Base-by-base conservation (phyloP, 176 grass and related monocot genomes). In the Raddia distichophylla region DNA sequence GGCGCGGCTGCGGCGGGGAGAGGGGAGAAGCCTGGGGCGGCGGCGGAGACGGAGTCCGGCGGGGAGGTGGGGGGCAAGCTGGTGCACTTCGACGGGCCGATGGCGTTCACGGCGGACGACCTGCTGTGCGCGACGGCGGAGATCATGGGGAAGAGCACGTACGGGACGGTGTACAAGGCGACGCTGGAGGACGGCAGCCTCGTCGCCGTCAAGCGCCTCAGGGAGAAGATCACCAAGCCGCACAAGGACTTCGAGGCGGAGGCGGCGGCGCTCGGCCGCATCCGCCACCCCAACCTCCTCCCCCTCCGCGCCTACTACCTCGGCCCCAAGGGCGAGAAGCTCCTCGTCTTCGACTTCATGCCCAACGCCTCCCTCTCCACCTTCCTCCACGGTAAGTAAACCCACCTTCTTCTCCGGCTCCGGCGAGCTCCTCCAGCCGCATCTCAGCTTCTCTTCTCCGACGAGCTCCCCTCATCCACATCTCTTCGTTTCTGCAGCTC, bases 81-180 rank as follows among this genome's bases (percentile, higher is more conserved):
- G 14, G 92, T 94, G 14, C 92, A 94, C 49, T 94, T 94, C 45
- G 92, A 89, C 10, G 92, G 92, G 8, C 80, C 86, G 5, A 55
- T 94, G 64, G 89, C 89, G 10, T 94, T 94, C 75, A 91, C 92
- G 7, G 92, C 92, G 0, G 92, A 91, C n/a, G 92, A 94, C 72
- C 82, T 94, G 37, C 82, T 91, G n/a, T 91, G 89, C 16, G 92
- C 92, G 5, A 91, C 89, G 0, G 89, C 89, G 5, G 86, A 91
- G 79, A 94, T 94, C 51, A 81, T 94, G 82, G 89, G 92, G 14
- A 93, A 93, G 78, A 93, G 88, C 88, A 90, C 91, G 50, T 93
- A 93, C 9, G 88, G 91, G 4, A 94, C 91, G 0, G 91, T 88
- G 68, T 94, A 94, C 82, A 90, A 85, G 76, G 91, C 91, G 50